These are phyloP conservation scores for Hymenoscyphus repandus DNA, from an alignment of 2,329 filamentous ascomycete species.

Conservation along the genomic window DNA sequence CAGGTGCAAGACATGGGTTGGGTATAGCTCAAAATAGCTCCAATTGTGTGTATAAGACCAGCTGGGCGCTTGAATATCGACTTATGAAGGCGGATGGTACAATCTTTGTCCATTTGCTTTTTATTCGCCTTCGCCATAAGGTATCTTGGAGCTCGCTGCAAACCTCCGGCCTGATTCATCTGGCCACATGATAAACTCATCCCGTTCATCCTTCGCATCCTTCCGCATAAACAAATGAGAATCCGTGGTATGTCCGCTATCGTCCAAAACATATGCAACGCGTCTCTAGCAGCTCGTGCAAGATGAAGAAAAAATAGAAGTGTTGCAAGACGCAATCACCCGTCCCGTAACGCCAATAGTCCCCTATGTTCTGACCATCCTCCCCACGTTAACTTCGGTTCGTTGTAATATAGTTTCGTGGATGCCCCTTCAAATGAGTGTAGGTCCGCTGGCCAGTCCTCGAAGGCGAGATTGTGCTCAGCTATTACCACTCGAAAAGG, in stretches of 20 bases:
- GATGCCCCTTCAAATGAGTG: constrained; percentile 16
- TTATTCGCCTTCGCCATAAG: too few species aligned
- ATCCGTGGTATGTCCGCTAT: constrained; percentile 23
- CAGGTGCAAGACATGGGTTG: background rate
- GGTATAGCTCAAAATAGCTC: background rate
- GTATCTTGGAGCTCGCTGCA: too few species aligned
- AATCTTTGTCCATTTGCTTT: too few species aligned
- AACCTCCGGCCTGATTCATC: too few species aligned
- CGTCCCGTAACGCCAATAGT: constrained; percentile 19
- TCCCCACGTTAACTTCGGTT: constrained; percentile 10
- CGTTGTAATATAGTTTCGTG: constrained; percentile 1
- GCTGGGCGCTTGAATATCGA: too few species aligned
- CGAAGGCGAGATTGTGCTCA: constrained; percentile 6
- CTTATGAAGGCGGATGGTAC: too few species aligned
- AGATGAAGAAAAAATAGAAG: constrained; percentile 5
- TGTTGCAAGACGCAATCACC: constrained; percentile 5
- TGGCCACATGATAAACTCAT: background rate
- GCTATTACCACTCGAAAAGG: constrained; percentile 24
- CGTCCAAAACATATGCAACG: constrained; percentile 19
- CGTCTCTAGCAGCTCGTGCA: constrained; percentile 5
- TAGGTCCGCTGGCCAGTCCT: constrained; percentile 16
- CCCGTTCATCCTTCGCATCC: constrained; percentile 2
- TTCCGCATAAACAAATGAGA: constrained; percentile 10
- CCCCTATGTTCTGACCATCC: constrained; percentile 18
- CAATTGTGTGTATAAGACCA: too few species aligned